A percentile compares a stretch with the other conserved stretches of the same genome.
Conservation (phyloP, 305 asterid genomes). For the Stenogyne calaminthoides region DNA sequence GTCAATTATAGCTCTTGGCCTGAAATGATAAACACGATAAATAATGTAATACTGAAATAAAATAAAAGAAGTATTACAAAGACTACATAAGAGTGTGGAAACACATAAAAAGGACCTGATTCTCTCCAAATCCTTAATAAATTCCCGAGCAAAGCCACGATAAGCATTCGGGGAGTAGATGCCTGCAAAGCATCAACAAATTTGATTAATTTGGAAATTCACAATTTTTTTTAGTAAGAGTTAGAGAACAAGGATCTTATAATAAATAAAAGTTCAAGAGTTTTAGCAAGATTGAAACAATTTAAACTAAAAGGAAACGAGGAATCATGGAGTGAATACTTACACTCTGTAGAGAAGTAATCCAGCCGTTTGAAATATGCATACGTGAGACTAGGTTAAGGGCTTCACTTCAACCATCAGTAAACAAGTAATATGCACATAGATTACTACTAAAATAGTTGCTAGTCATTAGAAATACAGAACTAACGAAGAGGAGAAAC, state of each 20-base stretch:
- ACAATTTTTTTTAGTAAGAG: background rate
- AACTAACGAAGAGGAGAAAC: background rate
- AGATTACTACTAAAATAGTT: slow-evolving; percentile 16
- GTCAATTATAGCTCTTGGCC: slow-evolving; percentile 95
- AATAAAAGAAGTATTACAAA: background rate
- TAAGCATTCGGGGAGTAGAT: slow-evolving; percentile 97
- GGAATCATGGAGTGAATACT: slow-evolving; percentile 35
- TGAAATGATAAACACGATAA: slow-evolving; percentile 32
- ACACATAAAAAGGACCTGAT: slow-evolving; percentile 50
- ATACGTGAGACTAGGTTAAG: slow-evolving; percentile 86
- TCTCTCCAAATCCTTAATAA: slow-evolving; percentile 94
- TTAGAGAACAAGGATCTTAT: background rate
- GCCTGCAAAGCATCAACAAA: slow-evolving; percentile 51
- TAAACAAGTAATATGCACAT: slow-evolving; percentile 12
- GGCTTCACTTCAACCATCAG: slow-evolving; percentile 34
- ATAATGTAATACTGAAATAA: slow-evolving; percentile 18
- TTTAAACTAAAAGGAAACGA: slow-evolving; percentile 25
- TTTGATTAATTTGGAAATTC: background rate
- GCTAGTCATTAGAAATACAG: background rate
- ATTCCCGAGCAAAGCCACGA: slow-evolving; percentile 98
- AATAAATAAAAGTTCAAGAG: background rate
- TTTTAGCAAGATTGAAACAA: background rate
- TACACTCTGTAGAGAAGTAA: slow-evolving; percentile 98
- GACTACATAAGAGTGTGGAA: background rate
- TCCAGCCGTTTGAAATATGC: slow-evolving; percentile 93